A percentile compares a stretch with the other conserved stretches of the same genome.
Conservation (phyloP, 371 early-diverging fungal genomes). For the Fennellomyces sp. region DNA sequence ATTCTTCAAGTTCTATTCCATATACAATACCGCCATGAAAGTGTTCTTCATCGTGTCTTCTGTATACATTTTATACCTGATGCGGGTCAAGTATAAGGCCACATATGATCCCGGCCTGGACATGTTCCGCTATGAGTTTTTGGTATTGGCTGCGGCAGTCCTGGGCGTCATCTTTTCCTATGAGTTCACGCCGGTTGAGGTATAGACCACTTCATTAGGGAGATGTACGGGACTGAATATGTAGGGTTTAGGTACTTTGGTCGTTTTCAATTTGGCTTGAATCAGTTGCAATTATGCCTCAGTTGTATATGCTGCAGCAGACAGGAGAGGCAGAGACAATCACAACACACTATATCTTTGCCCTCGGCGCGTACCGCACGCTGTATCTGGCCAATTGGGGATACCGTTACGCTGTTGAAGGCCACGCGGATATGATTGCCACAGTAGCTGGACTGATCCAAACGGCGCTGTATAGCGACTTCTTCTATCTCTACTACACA, state of each 20-base stretch:
- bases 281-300: conserved; percentile 98
- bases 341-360: conserved; percentile 97
- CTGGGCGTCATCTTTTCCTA: conserved; percentile 76
- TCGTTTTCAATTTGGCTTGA: conserved; percentile 97
- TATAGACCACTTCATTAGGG: too few species aligned
- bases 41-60: conserved; percentile 90
- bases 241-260: conserved; percentile 91
- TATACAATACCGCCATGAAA: conserved; percentile 98
- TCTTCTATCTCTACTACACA: conserved; percentile 97
- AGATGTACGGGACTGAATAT: too few species aligned
- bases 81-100: conserved; percentile 85
- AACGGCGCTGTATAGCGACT: conserved; percentile 96
- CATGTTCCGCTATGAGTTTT: conserved; percentile 88
- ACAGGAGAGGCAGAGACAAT: conserved; percentile 99
- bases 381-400: conserved; percentile 98
- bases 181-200: conserved; percentile 73
- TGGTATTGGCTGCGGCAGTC: conserved; percentile 71
- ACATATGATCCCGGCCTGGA: conserved; percentile 94
- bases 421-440: conserved; percentile 73
- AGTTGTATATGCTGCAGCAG: conserved; percentile 94
- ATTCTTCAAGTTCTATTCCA: conserved; percentile 67
- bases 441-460: conserved; percentile 92
- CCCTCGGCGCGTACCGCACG: conserved; percentile 96
- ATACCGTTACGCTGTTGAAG: conserved; percentile 81
- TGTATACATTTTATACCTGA: conserved; percentile 89